phyloP scores from a whole-genome alignment of 257 asterid genomes.

The Plantago ovata region DNA sequence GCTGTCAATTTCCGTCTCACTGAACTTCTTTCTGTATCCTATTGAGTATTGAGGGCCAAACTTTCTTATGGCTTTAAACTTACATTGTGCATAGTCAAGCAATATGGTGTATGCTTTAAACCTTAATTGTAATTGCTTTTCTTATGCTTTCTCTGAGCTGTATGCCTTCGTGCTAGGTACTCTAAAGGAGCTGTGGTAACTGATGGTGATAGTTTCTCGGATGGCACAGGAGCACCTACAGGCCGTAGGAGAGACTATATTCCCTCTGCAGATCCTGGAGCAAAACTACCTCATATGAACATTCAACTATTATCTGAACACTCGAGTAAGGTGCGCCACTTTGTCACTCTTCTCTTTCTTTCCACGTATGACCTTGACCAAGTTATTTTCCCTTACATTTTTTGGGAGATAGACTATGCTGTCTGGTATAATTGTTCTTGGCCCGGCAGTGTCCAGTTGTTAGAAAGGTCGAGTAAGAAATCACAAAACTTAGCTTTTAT shows the following conservation, averaged over 20 bases:
- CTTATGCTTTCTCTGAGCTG: conserved; percentile 19
- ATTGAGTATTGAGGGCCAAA: too few species aligned
- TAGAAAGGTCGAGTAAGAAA: too few species aligned
- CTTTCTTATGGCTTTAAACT: too few species aligned
- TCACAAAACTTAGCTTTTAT: too few species aligned
- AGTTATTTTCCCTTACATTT: too few species aligned
- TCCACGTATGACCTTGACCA: neutral
- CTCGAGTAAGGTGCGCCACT: conserved; percentile 40
- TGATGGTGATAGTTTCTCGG: conserved; percentile 29
- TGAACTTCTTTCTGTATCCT: too few species aligned
- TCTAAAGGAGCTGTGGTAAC: conserved; percentile 65
- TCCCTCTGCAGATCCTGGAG: conserved; percentile 79
- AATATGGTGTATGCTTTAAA: too few species aligned
- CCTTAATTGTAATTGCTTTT: neutral
- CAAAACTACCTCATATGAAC: conserved; percentile 77
- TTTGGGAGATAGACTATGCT: too few species aligned
- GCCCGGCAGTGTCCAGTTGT: too few species aligned
- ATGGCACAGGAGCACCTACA: conserved; percentile 48
- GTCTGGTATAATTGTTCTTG: too few species aligned
- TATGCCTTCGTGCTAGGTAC: conserved; percentile 46
- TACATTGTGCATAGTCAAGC: too few species aligned
- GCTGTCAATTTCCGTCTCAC: too few species aligned
- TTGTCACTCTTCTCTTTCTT: conserved; percentile 7
- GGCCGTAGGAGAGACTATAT: conserved; percentile 84
- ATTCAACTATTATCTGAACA: conserved; percentile 40